Evolutionary conservation across 208 protist species (phyloP).

Genomic region (Wallacemonas rigidus): DNA sequence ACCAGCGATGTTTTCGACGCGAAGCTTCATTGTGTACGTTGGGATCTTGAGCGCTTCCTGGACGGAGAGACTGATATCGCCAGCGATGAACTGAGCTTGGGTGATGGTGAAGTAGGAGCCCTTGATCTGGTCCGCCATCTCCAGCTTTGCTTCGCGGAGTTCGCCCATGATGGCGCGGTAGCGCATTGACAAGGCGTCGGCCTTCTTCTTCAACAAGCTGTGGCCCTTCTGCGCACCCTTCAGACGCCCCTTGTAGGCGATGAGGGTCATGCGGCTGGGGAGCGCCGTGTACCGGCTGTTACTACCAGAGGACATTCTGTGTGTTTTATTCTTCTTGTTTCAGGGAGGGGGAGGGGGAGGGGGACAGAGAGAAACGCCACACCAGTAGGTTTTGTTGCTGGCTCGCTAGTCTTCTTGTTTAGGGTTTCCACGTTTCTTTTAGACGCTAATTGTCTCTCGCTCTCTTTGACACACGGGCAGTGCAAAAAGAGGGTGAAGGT

Average conservation of each 20-base stretch:
- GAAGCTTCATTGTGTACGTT: slow-evolving; percentile 88
- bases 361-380: slow-evolving; percentile 12
- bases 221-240: slow-evolving; percentile 98
- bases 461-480: no score
- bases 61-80: slow-evolving; percentile 95
- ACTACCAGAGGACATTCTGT: slow-evolving; percentile 58
- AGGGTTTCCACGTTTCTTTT: background rate
- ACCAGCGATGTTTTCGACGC: slow-evolving; percentile 98
- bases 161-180: slow-evolving; percentile 96
- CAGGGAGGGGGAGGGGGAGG: slow-evolving; percentile 18
- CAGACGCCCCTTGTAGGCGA: slow-evolving; percentile 93
- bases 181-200: slow-evolving; percentile 97
- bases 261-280: slow-evolving; percentile 92
- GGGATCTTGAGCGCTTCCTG: slow-evolving; percentile 93
- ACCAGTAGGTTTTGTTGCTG: no score
- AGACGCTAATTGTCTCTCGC: no score
- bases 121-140: slow-evolving; percentile 89
- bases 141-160: slow-evolving; percentile 91
- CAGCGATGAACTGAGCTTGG: slow-evolving; percentile 96
- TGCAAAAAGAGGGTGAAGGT: no score
- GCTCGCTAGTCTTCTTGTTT: background rate
- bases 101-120: slow-evolving; percentile 95
- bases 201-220: slow-evolving; percentile 99
- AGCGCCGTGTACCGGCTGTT: slow-evolving; percentile 87
- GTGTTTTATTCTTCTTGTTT: background rate